Evolutionary conservation across 129 eudicot species (phyloP).

Genomic region (Escallonia herrerae): DNA sequence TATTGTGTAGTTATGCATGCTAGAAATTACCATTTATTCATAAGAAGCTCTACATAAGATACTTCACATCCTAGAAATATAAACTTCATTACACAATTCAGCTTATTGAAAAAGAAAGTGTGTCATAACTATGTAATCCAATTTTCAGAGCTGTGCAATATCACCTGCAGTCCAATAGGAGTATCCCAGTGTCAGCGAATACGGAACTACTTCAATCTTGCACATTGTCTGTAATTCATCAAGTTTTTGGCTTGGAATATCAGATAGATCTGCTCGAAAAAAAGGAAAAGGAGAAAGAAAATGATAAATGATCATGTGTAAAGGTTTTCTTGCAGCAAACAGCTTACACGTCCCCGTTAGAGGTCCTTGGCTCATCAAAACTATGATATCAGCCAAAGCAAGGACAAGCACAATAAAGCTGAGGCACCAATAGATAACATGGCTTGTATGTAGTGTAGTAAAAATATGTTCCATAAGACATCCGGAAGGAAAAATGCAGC

Average conservation of each 20-base stretch:
- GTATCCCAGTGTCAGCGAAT: conserved; percentile 90
- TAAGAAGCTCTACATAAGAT: no score
- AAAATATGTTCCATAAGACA: no score
- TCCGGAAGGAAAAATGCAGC: no score
- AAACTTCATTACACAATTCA: background rate
- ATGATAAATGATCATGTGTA: background rate
- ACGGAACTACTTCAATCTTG: conserved; percentile 70
- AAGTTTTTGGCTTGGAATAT: conserved; percentile 62
- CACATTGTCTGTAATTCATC: conserved; percentile 58
- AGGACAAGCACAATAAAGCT: background rate
- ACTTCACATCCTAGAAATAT: no score
- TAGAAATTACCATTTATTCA: no score
- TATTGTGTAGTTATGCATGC: no score
- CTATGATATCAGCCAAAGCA: no score
- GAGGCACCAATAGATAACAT: background rate
- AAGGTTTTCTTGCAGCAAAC: background rate
- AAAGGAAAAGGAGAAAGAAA: background rate
- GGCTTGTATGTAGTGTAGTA: background rate
- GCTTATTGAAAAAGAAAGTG: background rate
- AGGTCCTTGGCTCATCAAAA: background rate
- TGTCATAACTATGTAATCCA: background rate
- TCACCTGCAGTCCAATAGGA: conserved; percentile 98
- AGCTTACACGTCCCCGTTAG: background rate
- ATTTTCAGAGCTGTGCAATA: background rate
- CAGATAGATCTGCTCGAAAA: conserved; percentile 66